Base-by-base conservation (phyloP, 345 rosid species). In the Dovyalis caffra region DNA sequence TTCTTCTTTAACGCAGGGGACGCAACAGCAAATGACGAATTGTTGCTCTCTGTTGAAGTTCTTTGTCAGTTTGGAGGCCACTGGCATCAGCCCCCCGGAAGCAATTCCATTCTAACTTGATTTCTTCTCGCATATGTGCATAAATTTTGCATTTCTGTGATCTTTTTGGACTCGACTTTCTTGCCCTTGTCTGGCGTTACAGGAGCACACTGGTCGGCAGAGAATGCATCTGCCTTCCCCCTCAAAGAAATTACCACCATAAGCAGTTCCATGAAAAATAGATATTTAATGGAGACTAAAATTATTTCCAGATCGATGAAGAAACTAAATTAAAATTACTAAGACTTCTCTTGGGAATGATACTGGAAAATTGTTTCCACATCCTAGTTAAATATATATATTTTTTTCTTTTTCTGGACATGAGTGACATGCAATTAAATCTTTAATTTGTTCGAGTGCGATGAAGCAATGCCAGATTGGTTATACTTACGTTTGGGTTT, bases 161-260 rank as follows among this genome's bases (percentile, higher is more conserved):
- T 66, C 57, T 64, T 66, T 53, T 68, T 65, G 68, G 76, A 64
- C 64, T 75, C 76, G 34, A 23, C 74, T 43, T 69, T 67, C 9
- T 56, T 69, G 67, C 78, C 63, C 81, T 90, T 88, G 6, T 81
- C 88, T 64, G 95, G 92, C 53, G 92, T 90, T 25, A 85, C 81
- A 0, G 92, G 91, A 61, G 84, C 79, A 68, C 87, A 87, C 15
- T 76, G 76, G 7, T 31, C 60, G 10, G 25, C 31, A 10, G 77
- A 76, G 80, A 57, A 69, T 74, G 77, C 74, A 65, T 78, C 74
- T 64, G 69, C 83, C 67, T 40, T 43, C 5, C 40, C 23, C 49
- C 72, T 10, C 78, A 72, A 61, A 78, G 74, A 79, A 78, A 72
- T 84, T 79, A 20, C 83, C 79, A 78, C 82, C 87, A 71, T 63